phyloP scores from a whole-genome alignment of 2,329 filamentous ascomycete genomes.

The Fusarium sp. region DNA sequence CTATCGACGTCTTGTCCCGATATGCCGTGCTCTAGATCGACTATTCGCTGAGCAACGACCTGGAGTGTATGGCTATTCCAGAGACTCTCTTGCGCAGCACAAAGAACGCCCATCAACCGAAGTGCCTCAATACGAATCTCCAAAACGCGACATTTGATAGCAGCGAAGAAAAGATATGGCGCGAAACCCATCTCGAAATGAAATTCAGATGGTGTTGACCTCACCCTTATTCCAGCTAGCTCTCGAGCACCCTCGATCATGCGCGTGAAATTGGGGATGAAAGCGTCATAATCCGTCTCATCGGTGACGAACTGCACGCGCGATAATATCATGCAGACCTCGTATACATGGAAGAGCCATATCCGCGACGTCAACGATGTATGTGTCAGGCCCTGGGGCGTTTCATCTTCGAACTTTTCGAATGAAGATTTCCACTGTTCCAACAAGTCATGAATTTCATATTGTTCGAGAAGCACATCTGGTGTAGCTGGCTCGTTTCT shows the following conservation, averaged over 20 bases:
- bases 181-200: slow-evolving; percentile 21
- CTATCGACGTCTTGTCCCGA: neutral
- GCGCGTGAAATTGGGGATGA: slow-evolving; percentile 9
- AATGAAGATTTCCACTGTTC: slow-evolving; percentile 3
- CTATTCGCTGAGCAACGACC: slow-evolving; percentile 10
- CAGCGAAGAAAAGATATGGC: slow-evolving; percentile 2
- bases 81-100: slow-evolving; percentile 20
- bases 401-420: slow-evolving; percentile 3
- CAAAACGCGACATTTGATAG: slow-evolving; percentile 16
- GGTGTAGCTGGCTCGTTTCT: neutral
- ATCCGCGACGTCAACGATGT: neutral
- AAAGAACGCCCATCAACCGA: slow-evolving; percentile 3
- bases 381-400: neutral
- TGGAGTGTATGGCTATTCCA: slow-evolving; percentile 14
- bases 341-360: slow-evolving; percentile 13
- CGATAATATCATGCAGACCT: slow-evolving; percentile 7
- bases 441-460: slow-evolving; percentile 1
- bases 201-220: neutral
- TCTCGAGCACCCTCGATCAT: neutral
- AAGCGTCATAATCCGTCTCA: slow-evolving; percentile 3
- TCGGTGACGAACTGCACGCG: neutral
- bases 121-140: slow-evolving; percentile 6
- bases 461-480: neutral
- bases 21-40: slow-evolving; percentile 14
- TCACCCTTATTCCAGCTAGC: neutral